Percentiles rank a stretch among this genome's conserved stretches.
Conservation (phyloP, 2,329 filamentous ascomycete genomes). For the Xylariaceae sp. region DNA sequence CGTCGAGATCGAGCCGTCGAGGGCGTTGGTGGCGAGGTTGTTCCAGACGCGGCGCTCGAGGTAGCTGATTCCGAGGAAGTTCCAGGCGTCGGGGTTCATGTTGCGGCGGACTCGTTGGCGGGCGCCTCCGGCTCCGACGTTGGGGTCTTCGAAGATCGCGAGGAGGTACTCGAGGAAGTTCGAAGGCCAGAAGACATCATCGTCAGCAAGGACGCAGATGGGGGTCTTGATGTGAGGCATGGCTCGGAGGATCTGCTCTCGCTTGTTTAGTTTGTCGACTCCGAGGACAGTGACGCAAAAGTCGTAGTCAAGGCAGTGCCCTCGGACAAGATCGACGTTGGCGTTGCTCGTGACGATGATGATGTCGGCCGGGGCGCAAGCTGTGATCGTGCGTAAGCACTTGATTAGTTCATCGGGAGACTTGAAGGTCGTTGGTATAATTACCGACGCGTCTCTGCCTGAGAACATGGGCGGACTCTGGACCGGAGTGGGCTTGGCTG, state of each 20-base stretch:
- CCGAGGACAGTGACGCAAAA: background rate
- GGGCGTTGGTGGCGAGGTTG: constrained; percentile 5
- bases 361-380: constrained; percentile 3
- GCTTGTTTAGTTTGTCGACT: constrained; percentile 4
- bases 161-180: constrained; percentile 7
- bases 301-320: background rate
- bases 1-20: constrained; percentile 10
- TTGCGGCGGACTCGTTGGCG: constrained; percentile 3
- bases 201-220: constrained; percentile 6
- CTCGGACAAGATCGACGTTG: background rate
- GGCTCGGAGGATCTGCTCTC: constrained; percentile 5
- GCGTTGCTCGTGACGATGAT: constrained; percentile 1
- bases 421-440: constrained; percentile 12
- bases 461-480: background rate
- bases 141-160: constrained; percentile 7
- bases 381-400: background rate
- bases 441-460: constrained; percentile 4
- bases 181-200: constrained; percentile 4
- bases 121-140: constrained; percentile 6
- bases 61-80: constrained; percentile 9
- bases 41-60: constrained; percentile 12
- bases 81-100: constrained; percentile 1
- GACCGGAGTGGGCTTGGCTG: background rate
- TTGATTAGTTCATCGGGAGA: background rate
- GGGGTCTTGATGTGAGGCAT: constrained; percentile 1